Evolutionary conservation across 495 filamentous ascomycete genomes (phyloP).

Genomic region (Penicillium egyptiacum): DNA sequence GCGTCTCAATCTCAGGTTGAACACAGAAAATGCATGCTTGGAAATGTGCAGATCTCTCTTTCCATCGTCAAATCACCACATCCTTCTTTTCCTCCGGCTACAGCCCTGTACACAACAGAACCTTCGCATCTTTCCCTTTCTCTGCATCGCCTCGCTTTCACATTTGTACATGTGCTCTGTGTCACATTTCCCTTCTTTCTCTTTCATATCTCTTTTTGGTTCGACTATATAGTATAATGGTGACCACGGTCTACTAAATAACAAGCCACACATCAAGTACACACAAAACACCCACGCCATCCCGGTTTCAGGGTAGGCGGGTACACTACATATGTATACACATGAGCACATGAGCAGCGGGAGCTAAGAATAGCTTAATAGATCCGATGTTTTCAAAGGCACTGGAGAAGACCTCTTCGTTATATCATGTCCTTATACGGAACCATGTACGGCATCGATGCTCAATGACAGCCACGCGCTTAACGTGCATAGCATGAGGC

Average conservation of each 20-base stretch:
- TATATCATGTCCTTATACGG: too few species aligned
- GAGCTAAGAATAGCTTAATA: too few species aligned
- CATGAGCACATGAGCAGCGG: too few species aligned
- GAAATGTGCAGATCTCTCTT: not conserved
- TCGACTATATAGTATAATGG: not conserved
- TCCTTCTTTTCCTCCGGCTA: not conserved
- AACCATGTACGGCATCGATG: too few species aligned
- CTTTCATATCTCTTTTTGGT: not conserved
- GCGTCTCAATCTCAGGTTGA: not conserved
- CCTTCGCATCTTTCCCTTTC: not conserved
- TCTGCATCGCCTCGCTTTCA: not conserved
- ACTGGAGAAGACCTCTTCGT: too few species aligned
- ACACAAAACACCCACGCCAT: too few species aligned
- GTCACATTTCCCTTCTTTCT: not conserved
- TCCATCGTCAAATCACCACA: not conserved
- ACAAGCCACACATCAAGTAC: not conserved
- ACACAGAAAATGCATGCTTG: not conserved
- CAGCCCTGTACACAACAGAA: not conserved
- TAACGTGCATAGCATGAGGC: too few species aligned
- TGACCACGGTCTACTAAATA: not conserved
- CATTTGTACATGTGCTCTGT: constrained; percentile 1
- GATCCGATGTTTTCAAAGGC: too few species aligned
- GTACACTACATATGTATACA: too few species aligned
- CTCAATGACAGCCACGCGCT: too few species aligned
- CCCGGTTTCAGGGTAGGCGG: too few species aligned